phyloP scores from a whole-genome alignment of 805 yeast genomes.

The Hagleromyces aurorensis region DNA sequence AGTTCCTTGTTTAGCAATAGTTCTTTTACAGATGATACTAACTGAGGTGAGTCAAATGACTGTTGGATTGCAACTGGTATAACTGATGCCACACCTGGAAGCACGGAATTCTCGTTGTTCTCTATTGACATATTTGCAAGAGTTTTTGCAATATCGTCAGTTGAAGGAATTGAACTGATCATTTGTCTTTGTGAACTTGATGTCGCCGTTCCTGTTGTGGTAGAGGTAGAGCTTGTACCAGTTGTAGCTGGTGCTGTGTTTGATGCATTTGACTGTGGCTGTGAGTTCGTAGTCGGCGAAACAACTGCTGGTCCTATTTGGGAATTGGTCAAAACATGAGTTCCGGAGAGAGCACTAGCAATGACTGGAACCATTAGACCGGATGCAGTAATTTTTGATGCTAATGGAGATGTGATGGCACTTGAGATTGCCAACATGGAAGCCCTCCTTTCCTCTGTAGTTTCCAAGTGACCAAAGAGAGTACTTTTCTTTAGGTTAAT shows the following conservation, averaged over 20 bases:
- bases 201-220: slow-evolving; percentile 5
- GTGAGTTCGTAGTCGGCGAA: slow-evolving; percentile 5
- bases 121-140: slow-evolving; percentile 24
- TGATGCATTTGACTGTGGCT: slow-evolving; percentile 3
- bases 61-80: slow-evolving; percentile 38
- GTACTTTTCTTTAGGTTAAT: slow-evolving; percentile 48
- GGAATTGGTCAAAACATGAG: slow-evolving; percentile 20
- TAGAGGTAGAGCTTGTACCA: slow-evolving; percentile 1
- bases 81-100: slow-evolving; percentile 33
- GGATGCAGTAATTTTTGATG: slow-evolving; percentile 30
- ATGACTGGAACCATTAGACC: slow-evolving; percentile 30
- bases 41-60: slow-evolving; percentile 21
- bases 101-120: slow-evolving; percentile 26
- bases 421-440: slow-evolving; percentile 29
- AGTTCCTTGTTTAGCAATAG: slow-evolving; percentile 36
- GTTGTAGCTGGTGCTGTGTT: slow-evolving; percentile 1
- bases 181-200: slow-evolving; percentile 7
- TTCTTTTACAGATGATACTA: slow-evolving; percentile 27
- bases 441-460: slow-evolving; percentile 62
- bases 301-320: slow-evolving; percentile 7
- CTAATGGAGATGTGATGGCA: slow-evolving; percentile 27
- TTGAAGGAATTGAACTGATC: no score
- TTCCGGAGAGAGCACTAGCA: slow-evolving; percentile 21
- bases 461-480: slow-evolving; percentile 71
- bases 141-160: slow-evolving; percentile 20